A percentile compares a stretch with the other conserved stretches of the same genome.
Conservation (phyloP, 805 yeast genomes). For the Nakazawaea sp. region DNA sequence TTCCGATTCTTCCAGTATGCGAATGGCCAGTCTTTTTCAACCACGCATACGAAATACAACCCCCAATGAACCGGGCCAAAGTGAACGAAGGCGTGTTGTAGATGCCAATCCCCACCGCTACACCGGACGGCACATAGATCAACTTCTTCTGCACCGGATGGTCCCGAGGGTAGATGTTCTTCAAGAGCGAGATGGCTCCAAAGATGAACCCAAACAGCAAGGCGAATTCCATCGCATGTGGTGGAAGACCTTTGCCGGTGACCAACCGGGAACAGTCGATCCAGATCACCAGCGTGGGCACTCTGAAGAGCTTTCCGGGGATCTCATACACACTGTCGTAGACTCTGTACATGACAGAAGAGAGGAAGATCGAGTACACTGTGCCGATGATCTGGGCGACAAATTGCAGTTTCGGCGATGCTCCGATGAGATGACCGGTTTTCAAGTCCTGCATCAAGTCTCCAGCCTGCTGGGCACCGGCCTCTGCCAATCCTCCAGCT, state of each 20-base stretch:
- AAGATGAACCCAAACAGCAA: constrained; percentile 59
- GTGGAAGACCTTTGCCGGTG: constrained; percentile 87
- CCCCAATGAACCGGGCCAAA: constrained; percentile 88
- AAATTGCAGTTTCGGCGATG: constrained; percentile 90
- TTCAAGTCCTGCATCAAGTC: constrained; percentile 96
- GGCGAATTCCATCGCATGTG: constrained; percentile 57
- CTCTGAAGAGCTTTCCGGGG: constrained; percentile 74
- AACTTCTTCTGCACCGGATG: constrained; percentile 32
- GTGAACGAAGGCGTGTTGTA: constrained; percentile 93
- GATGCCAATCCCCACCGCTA: constrained; percentile 95
- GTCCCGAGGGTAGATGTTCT: constrained; percentile 45
- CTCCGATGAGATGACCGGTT: constrained; percentile 88
- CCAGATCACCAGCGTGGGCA: constrained; percentile 97
- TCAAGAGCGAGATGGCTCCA: constrained; percentile 59
- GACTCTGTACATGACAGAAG: constrained; percentile 75
- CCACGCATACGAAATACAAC: constrained; percentile 61
- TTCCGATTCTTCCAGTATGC: constrained; percentile 50
- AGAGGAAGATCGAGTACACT: constrained; percentile 69
- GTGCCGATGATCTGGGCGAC: constrained; percentile 88
- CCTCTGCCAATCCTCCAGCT: constrained; percentile 97
- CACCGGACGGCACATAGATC: constrained; percentile 80
- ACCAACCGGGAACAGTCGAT: constrained; percentile 91
- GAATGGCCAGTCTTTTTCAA: constrained; percentile 24
- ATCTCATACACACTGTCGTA: constrained; percentile 80
- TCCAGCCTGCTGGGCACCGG: constrained; percentile 99